Base-by-base conservation (phyloP, 345 rosid species). In the Linum tenue region DNA sequence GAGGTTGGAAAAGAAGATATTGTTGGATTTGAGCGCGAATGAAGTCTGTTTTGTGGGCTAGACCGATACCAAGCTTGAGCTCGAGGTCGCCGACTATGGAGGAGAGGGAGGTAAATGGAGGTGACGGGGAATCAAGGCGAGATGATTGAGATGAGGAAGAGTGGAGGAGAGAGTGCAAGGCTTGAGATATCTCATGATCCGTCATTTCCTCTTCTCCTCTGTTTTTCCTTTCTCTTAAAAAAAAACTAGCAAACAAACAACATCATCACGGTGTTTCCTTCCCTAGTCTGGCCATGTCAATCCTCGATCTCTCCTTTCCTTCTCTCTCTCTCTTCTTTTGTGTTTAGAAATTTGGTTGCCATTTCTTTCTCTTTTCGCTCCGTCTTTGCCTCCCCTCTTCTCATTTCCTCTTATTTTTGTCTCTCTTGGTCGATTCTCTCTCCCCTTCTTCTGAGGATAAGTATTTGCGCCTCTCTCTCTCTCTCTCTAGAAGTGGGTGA, bases 11-110 rank as follows among this genome's bases (percentile, higher is more conserved):
- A 68, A 72, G 68, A 59, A 66, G 31, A 22, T 22, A 40, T 2
- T n/a, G 70, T 3, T 70, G 77, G 75, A 78, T 63, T 70, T 78
- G 82, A 59, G 72, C 31, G 22, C 70, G 72, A 60, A 78, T 72
- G 73, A 78, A 72, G 68, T 78, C 79, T 55, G 75, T 2, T 68
- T 72, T 75, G 68, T 72, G 72, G 62, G 82, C 65, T 67, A 78
- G 79, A 71, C 72, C 74, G 53, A 55, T 56, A 7, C 82, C 82
- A 50, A 78, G 74, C 74, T 75, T 69, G 59, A 74, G 66, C 76
- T 78, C 69, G 37, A 75, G 68, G 64, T 64, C 67, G 43, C 60
- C 65, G 11, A 75, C 64, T 65, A 78, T 75, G 66, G 71, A 76
- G 75, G 31, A 42, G 56, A 74, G 62, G 51, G 72, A 70, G 67